These are phyloP conservation scores for Pythium insidiosum DNA, from an alignment of 352 stramenopile species.

Conservation along the genomic window DNA sequence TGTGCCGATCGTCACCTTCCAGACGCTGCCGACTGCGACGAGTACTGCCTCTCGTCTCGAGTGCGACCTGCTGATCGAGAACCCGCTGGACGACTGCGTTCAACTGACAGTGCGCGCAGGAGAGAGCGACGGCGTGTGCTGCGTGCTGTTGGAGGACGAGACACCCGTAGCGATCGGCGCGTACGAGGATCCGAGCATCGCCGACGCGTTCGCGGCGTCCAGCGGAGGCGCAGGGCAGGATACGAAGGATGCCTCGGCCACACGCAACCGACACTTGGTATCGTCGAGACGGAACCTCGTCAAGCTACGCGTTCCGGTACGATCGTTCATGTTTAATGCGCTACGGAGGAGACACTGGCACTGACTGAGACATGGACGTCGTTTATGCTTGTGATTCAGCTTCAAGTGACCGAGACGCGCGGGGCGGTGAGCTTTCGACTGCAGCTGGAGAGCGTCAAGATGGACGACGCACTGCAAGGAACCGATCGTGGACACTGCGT, in stretches of 20 bases:
- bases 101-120: too few species aligned
- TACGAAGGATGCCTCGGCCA: slow-evolving; percentile 7
- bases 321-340: too few species aligned
- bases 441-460: slow-evolving; percentile 54
- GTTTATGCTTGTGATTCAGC: background rate
- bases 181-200: slow-evolving; percentile 81
- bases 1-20: slow-evolving; percentile 67
- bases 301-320: slow-evolving; percentile 9
- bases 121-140: too few species aligned
- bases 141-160: slow-evolving; percentile 42
- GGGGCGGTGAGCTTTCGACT: slow-evolving; percentile 30
- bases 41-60: slow-evolving; percentile 17
- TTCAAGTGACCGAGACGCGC: background rate
- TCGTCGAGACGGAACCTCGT: slow-evolving; percentile 20
- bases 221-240: background rate
- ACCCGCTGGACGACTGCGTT: slow-evolving; percentile 71
- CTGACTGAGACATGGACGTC: too few species aligned
- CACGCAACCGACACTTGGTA: slow-evolving; percentile 45
- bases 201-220: slow-evolving; percentile 48
- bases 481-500: slow-evolving; percentile 41
- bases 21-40: slow-evolving; percentile 26
- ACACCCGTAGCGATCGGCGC: slow-evolving; percentile 58
- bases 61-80: slow-evolving; percentile 69
- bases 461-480: slow-evolving; percentile 53
- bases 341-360: too few species aligned